These are phyloP conservation scores for Pelargonium citronellum DNA, from an alignment of 441 rosid species.

Conservation along the genomic window DNA sequence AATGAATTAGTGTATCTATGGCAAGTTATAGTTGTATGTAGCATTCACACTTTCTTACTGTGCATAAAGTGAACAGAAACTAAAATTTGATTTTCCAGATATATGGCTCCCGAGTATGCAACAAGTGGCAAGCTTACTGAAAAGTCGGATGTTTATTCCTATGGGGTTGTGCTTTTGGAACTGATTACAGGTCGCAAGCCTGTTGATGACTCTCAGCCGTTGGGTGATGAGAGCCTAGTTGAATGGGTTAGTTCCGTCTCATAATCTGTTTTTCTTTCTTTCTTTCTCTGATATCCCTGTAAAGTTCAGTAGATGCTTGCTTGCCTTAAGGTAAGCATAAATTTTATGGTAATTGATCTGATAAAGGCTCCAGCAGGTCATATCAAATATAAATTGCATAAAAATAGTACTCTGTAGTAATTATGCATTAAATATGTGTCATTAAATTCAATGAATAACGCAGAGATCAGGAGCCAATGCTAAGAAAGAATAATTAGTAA, in stretches of 20 bases:
- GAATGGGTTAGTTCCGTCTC: constrained; percentile 62
- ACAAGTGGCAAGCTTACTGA: constrained; percentile 90
- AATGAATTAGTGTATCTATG: neutral
- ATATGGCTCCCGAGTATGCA: constrained; percentile 99
- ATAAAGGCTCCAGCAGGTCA: too few species aligned
- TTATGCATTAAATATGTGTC: too few species aligned
- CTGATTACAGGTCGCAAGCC: constrained; percentile 91
- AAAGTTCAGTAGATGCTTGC: too few species aligned
- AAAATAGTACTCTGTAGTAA: too few species aligned
- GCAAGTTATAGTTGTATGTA: neutral
- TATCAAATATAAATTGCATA: too few species aligned
- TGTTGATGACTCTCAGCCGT: constrained; percentile 74
- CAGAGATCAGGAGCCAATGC: too few species aligned
- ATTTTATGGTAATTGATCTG: too few species aligned
- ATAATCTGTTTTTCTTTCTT: neutral
- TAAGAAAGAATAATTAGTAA: too few species aligned
- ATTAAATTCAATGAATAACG: too few species aligned
- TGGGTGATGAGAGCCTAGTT: constrained; percentile 92
- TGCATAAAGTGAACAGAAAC: neutral
- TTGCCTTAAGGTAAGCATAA: too few species aligned
- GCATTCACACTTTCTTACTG: neutral
- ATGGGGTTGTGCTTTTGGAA: constrained; percentile 90
- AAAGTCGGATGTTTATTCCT: constrained; percentile 88
- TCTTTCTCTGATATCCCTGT: too few species aligned
- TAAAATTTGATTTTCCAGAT: constrained; percentile 39